Percentiles rank a stretch among this genome's conserved stretches.
These are phyloP conservation scores for Puccinellia tenuiflora DNA, from an alignment of 176 grass and related monocot species.

Conservation along the genomic window DNA sequence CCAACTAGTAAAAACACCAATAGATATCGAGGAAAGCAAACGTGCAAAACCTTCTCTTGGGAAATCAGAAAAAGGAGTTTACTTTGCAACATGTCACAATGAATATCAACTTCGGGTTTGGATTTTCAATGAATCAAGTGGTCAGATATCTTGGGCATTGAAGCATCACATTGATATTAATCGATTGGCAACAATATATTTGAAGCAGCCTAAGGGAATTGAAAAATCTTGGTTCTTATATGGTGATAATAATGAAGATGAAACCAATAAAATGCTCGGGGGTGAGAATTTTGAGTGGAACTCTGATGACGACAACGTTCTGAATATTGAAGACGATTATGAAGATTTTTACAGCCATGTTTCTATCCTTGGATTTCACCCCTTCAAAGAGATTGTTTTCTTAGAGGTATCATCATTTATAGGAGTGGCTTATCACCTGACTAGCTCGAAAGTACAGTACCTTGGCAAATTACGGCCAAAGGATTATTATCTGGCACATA, in stretches of 20 bases:
- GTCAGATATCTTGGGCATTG: background rate
- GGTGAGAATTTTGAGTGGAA: background rate
- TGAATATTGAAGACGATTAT: background rate
- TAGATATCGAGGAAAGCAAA: background rate
- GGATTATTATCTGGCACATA: background rate
- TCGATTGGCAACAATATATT: background rate
- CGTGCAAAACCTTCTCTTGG: background rate
- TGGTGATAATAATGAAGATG: background rate
- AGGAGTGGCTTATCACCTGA: background rate
- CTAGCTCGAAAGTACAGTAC: background rate
- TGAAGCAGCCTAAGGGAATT: background rate
- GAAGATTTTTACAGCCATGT: background rate
- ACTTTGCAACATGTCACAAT: background rate
- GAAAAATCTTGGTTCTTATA: background rate
- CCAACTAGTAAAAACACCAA: background rate
- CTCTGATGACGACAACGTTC: background rate
- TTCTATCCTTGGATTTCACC: background rate
- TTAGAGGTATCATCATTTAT: background rate
- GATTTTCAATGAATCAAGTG: background rate
- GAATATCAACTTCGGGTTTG: background rate
- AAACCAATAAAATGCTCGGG: background rate
- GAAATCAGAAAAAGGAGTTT: background rate
- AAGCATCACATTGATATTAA: background rate
- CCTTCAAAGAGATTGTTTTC: conserved; percentile 2
- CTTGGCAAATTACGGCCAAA: background rate